Base-by-base conservation (phyloP, 176 grass and related monocot genomes). In the Olyra latifolia region DNA sequence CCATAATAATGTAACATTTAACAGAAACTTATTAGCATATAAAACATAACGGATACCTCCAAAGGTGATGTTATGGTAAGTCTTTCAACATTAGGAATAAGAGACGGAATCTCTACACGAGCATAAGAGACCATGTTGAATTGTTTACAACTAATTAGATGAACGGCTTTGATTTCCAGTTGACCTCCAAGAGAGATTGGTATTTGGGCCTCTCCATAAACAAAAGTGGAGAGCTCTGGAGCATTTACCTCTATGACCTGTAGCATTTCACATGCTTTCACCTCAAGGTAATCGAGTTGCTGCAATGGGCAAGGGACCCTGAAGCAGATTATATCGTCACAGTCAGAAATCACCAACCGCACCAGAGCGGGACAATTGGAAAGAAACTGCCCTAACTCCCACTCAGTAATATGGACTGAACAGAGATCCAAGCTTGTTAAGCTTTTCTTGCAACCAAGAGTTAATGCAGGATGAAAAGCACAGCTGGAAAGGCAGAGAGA, bases 401-500 rank as follows among this genome's bases (percentile, higher is more conserved):
- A 32, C 38, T 59, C 61, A 4, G 28, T 65, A 43, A 64, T 83
- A 10, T 49, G 71, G 16, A 44, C 80, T 14, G 0, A 19, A 25
- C 0, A 22, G 7, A 83, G 45, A 28, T 0, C 7, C 16, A 83
- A 50, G 35, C 59, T 83, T 54, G 59, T 74, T 32, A 83, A 41
- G 32, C 22, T 80, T 80, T 13, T 83, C 23, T 29, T 65, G 59
- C 45, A 72, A 24, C 80, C 58, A 74, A 65, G 2, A 50, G 10
- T 29, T 46, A 6, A 0, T 4, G n/a, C 8, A 74, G 71, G 80
- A 74, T 40, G 35, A 54, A 74, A 72, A 35, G 11, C 3, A 25
- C 32, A 49, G 16, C 23, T 49, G 49, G 3, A 41, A 60, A 77
- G 74, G 25, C 42, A 28, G 47, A 63, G 25, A 30, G 58, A 77